Conservation (phyloP, 1,139 yeast genomes). For the Yamadazyma mexicana region DNA sequence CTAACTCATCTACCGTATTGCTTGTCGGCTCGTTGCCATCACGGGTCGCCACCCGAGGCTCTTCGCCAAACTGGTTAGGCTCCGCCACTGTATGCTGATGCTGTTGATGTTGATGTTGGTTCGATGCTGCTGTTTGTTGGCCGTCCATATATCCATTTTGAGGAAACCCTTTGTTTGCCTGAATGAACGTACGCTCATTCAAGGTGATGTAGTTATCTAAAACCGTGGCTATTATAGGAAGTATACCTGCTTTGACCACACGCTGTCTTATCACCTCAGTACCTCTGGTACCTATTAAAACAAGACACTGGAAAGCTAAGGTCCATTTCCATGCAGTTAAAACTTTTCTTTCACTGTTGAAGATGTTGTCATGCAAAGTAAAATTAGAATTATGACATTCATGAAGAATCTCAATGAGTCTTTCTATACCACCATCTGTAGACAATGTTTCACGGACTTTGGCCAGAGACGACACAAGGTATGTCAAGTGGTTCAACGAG, state of each 20-base stretch:
- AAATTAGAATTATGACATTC: slow-evolving; percentile 59
- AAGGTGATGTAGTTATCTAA: slow-evolving; percentile 73
- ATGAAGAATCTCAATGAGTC: slow-evolving; percentile 81
- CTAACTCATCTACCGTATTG: too few relatives aligned
- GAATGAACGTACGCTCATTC: slow-evolving; percentile 39
- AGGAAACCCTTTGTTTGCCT: slow-evolving; percentile 23
- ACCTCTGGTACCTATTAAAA: slow-evolving; percentile 89
- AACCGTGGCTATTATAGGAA: slow-evolving; percentile 89
- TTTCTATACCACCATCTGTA: slow-evolving; percentile 87
- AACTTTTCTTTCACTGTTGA: slow-evolving; percentile 49
- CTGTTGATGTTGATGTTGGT: too few relatives aligned
- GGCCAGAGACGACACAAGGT: slow-evolving; percentile 80
- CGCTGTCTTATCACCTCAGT: slow-evolving; percentile 81
- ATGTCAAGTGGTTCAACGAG: slow-evolving; percentile 86
- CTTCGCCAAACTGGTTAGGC: too few relatives aligned
- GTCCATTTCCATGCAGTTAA: slow-evolving; percentile 96
- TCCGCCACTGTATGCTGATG: too few relatives aligned
- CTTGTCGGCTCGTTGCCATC: too few relatives aligned
- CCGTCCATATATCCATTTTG: background rate
- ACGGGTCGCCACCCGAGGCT: too few relatives aligned
- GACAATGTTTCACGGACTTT: slow-evolving; percentile 89
- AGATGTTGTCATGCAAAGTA: slow-evolving; percentile 36
- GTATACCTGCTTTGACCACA: slow-evolving; percentile 87
- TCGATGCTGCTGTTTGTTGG: background rate
- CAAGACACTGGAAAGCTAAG: slow-evolving; percentile 86